Conservation (phyloP, 352 stramenopile species). For the Phytophthora citricola region DNA sequence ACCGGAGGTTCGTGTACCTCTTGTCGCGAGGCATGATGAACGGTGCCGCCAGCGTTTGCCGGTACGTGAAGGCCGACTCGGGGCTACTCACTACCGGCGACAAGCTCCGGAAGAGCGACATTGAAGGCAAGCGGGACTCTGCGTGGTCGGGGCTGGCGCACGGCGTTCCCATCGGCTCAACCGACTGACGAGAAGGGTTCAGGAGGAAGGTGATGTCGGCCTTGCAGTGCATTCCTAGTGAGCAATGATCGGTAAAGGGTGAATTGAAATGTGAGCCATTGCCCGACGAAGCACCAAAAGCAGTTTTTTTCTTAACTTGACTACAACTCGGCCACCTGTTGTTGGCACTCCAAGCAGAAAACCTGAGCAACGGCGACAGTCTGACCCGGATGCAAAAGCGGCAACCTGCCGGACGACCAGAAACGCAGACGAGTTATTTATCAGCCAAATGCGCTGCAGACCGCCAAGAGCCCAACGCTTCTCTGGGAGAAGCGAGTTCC, state of each 20-base stretch:
- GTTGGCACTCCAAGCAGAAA: conserved; percentile 19
- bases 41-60: conserved; percentile 29
- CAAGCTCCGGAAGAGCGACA: conserved; percentile 34
- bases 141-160: conserved; percentile 19
- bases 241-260: conserved; percentile 5
- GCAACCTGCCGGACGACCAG: conserved; percentile 1
- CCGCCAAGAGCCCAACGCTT: conserved; percentile 12
- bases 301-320: conserved; percentile 4
- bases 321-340: conserved; percentile 2
- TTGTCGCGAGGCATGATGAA: conserved; percentile 38
- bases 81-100: conserved; percentile 28
- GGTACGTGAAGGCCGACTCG: conserved; percentile 19
- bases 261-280: conserved; percentile 20
- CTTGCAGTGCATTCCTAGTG: conserved; percentile 38
- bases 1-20: conserved; percentile 11
- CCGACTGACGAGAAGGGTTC: conserved; percentile 23
- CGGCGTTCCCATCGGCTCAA: conserved; percentile 3
- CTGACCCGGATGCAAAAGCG: not conserved
- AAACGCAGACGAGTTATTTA: conserved; percentile 13
- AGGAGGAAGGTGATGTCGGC: conserved; percentile 46
- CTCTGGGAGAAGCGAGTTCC: conserved; percentile 1
- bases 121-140: conserved; percentile 19
- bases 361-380: conserved; percentile 8
- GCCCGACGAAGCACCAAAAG: not conserved
- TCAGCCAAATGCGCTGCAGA: conserved; percentile 11